phyloP scores from a whole-genome alignment of 2,329 filamentous ascomycete genomes.

The Calycina marina region DNA sequence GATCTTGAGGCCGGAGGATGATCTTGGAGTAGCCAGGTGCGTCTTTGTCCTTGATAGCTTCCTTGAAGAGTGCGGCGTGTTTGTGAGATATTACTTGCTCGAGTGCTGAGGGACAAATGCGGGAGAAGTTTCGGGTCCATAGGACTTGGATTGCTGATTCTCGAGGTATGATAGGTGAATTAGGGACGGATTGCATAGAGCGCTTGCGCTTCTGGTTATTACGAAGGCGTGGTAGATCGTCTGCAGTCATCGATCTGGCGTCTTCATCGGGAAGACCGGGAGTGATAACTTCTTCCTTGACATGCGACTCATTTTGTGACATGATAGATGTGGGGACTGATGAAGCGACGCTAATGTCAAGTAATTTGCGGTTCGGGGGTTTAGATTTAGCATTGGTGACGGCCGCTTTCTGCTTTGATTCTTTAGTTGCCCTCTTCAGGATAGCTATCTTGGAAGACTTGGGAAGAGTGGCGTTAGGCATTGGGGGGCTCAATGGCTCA shows the following conservation, averaged over 20 bases:
- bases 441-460: constrained; percentile 12
- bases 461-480: constrained; percentile 25
- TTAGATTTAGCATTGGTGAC: neutral
- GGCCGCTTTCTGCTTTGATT: constrained; percentile 5
- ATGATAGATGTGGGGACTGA: constrained; percentile 25
- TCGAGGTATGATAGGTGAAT: constrained; percentile 23
- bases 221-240: constrained; percentile 25
- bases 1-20: constrained; percentile 60
- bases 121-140: constrained; percentile 62
- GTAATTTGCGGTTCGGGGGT: constrained; percentile 1
- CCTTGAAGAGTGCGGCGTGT: constrained; percentile 66
- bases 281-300: constrained; percentile 46
- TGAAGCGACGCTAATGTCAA: constrained; percentile 13
- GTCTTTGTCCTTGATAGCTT: constrained; percentile 58
- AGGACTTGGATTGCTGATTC: constrained; percentile 52
- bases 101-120: constrained; percentile 56
- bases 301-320: constrained; percentile 33
- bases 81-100: constrained; percentile 67
- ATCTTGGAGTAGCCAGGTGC: constrained; percentile 64
- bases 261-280: constrained; percentile 34
- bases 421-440: constrained; percentile 9
- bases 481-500: constrained; percentile 44
- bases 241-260: constrained; percentile 37
- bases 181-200: constrained; percentile 21
- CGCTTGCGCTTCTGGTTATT: constrained; percentile 39